These are phyloP conservation scores for Alternaria alternata DNA, from an alignment of 2,329 filamentous ascomycete genomes.

Conservation along the genomic window DNA sequence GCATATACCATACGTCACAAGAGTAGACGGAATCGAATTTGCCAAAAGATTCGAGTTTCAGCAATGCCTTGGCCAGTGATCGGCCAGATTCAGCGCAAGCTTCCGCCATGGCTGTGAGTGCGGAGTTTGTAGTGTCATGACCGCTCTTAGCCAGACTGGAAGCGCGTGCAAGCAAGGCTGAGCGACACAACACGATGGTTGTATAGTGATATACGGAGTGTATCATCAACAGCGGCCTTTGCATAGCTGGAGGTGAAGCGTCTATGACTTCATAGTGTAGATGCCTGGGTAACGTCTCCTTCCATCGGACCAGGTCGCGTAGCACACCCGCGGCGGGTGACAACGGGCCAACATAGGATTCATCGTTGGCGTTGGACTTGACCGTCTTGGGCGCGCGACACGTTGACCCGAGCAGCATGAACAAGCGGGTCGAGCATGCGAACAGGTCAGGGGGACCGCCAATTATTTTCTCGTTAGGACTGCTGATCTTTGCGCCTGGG, in stretches of 20 bases:
- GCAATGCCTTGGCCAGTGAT: conserved; percentile 43
- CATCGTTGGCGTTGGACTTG: conserved; percentile 40
- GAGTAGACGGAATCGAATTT: conserved; percentile 53
- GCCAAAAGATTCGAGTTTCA: conserved; percentile 48
- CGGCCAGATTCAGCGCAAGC: conserved; percentile 51
- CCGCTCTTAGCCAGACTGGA: conserved; percentile 41
- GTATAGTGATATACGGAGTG: conserved; percentile 55
- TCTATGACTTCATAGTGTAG: conserved; percentile 45
- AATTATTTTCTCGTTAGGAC: conserved; percentile 49
- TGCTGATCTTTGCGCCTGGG: conserved; percentile 43
- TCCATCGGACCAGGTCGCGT: conserved; percentile 53
- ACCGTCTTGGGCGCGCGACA: conserved; percentile 50
- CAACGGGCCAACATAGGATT: conserved; percentile 49
- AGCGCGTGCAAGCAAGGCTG: conserved; percentile 50
- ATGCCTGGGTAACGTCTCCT: conserved; percentile 50
- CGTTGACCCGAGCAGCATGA: conserved; percentile 49
- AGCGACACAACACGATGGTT: conserved; percentile 49
- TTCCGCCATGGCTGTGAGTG: conserved; percentile 47
- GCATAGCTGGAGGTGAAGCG: conserved; percentile 44
- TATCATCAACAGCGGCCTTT: conserved; percentile 51
- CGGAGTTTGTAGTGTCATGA: conserved; percentile 34
- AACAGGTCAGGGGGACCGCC: conserved; percentile 51
- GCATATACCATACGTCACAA: conserved; percentile 54
- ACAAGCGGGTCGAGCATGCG: conserved; percentile 50
- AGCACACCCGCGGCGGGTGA: conserved; percentile 51